Percentiles rank a stretch among this genome's conserved stretches.
Evolutionary conservation across 176 grass and related monocot species (phyloP).

Genomic region (Ananas comosus): DNA sequence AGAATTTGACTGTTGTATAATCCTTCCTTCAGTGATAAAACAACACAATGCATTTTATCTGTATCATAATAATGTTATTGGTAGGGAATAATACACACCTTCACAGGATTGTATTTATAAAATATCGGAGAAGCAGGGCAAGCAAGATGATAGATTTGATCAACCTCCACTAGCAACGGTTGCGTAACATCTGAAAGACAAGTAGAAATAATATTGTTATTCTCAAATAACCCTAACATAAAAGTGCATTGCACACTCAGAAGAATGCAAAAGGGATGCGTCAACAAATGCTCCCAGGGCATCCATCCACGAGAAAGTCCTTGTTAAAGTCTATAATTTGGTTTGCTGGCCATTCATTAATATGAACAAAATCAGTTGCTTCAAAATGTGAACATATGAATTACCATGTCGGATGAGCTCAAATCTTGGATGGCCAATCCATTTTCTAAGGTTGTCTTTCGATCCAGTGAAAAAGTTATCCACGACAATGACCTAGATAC

Average conservation of each 20-base stretch:
- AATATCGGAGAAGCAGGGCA: slow-evolving; percentile 99
- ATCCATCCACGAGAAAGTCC: slow-evolving; percentile 6
- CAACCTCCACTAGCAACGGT: slow-evolving; percentile 88
- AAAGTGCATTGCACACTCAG: not conserved
- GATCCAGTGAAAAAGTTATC: slow-evolving; percentile 98
- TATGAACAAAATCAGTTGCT: too few relatives aligned
- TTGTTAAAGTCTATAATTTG: not conserved
- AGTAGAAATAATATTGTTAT: slow-evolving; percentile 12
- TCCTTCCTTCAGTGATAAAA: not conserved
- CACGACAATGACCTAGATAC: slow-evolving; percentile 77
- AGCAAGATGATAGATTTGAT: slow-evolving; percentile 99
- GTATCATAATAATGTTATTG: not conserved
- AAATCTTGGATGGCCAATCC: slow-evolving; percentile 99
- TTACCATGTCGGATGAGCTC: slow-evolving; percentile 99
- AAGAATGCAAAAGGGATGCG: not conserved
- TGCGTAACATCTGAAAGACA: slow-evolving; percentile 76
- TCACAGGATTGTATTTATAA: slow-evolving; percentile 99
- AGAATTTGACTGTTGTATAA: not conserved
- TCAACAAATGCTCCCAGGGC: not conserved
- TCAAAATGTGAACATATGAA: not conserved
- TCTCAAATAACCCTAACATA: not conserved
- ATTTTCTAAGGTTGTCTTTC: slow-evolving; percentile 98
- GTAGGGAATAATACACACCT: slow-evolving; percentile 35
- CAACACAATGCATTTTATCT: not conserved
- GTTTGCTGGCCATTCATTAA: not conserved